Percentiles rank a stretch among this genome's conserved stretches.
These are phyloP conservation scores for Cladosporium cucumerinum DNA, from an alignment of 2,329 filamentous ascomycete species.

Conservation along the genomic window DNA sequence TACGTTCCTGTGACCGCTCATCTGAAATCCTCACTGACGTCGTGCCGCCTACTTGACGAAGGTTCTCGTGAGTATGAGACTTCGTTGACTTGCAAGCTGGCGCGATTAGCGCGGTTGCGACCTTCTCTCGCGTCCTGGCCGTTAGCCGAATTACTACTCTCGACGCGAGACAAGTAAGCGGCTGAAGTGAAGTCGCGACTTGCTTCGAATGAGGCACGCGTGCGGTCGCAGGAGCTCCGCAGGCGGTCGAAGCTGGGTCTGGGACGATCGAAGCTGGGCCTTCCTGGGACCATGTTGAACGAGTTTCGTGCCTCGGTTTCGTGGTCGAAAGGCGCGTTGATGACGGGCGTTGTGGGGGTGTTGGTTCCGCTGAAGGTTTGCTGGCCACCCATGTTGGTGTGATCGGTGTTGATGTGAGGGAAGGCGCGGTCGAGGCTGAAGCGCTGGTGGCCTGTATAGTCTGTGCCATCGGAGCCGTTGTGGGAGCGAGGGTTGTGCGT, in stretches of 20 bases:
- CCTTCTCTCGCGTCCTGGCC: neutral
- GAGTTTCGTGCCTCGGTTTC: slow-evolving; percentile 29
- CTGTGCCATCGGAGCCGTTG: slow-evolving; percentile 90
- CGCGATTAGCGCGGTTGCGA: slow-evolving; percentile 1
- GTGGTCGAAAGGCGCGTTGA: slow-evolving; percentile 18
- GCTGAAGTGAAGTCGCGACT: slow-evolving; percentile 90
- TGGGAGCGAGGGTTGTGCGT: slow-evolving; percentile 81
- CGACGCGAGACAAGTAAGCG: slow-evolving; percentile 76
- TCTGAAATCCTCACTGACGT: slow-evolving; percentile 6
- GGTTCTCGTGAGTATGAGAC: slow-evolving; percentile 10
- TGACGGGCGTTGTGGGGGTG: slow-evolving; percentile 25
- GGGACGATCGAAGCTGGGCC: slow-evolving; percentile 63
- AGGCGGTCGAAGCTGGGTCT: slow-evolving; percentile 86
- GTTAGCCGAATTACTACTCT: slow-evolving; percentile 42
- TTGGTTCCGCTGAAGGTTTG: slow-evolving; percentile 11
- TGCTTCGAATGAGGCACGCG: slow-evolving; percentile 78
- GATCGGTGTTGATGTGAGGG: slow-evolving; percentile 29
- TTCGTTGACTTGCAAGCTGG: slow-evolving; percentile 5
- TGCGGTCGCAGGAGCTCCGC: slow-evolving; percentile 80
- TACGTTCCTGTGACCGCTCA: neutral
- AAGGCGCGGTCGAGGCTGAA: slow-evolving; percentile 40
- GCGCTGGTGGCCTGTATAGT: slow-evolving; percentile 63
- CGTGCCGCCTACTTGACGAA: slow-evolving; percentile 13
- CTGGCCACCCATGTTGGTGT: neutral
- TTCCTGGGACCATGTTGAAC: slow-evolving; percentile 34